Conservation (phyloP, 2,329 filamentous ascomycete genomes). For the Neonectria hederae region DNA sequence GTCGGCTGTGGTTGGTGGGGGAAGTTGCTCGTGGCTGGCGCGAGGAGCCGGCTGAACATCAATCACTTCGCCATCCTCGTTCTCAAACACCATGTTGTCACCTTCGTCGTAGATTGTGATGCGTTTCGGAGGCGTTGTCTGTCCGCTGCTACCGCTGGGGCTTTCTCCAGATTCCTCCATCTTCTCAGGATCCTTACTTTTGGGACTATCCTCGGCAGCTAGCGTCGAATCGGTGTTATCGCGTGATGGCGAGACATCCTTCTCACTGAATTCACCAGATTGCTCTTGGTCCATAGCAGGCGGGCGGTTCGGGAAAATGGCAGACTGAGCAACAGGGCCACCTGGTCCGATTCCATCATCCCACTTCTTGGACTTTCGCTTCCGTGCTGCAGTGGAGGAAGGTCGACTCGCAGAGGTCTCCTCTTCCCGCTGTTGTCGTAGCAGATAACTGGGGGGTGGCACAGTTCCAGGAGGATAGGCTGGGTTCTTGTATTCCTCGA, state of each 20-base stretch:
- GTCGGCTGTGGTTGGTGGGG: conserved; percentile 31
- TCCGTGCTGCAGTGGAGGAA: conserved; percentile 67
- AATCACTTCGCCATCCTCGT: conserved; percentile 86
- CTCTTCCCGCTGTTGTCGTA: conserved; percentile 86
- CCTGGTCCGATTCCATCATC: conserved; percentile 80
- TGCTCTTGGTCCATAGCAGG: conserved; percentile 35
- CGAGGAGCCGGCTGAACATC: conserved; percentile 60
- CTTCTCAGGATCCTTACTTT: conserved; percentile 44
- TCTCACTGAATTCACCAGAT: conserved; percentile 38
- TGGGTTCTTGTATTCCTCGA: conserved; percentile 68
- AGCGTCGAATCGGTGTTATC: conserved; percentile 49
- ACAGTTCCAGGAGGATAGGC: conserved; percentile 74
- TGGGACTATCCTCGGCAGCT: conserved; percentile 45
- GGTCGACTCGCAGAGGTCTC: conserved; percentile 66
- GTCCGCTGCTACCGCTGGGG: conserved; percentile 27
- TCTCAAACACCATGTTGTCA: conserved; percentile 80
- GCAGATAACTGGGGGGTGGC: conserved; percentile 74
- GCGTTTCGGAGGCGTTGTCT: conserved; percentile 37
- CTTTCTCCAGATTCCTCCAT: conserved; percentile 37
- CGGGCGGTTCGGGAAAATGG: conserved; percentile 76
- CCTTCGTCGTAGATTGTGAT: conserved; percentile 85
- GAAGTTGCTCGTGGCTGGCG: conserved; percentile 24
- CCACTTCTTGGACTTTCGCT: conserved; percentile 73
- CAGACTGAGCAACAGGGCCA: conserved; percentile 88
- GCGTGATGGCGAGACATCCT: conserved; percentile 43